Evolutionary conservation across 176 grass and related monocot species (phyloP).

Genomic region (Puccinellia tenuiflora): DNA sequence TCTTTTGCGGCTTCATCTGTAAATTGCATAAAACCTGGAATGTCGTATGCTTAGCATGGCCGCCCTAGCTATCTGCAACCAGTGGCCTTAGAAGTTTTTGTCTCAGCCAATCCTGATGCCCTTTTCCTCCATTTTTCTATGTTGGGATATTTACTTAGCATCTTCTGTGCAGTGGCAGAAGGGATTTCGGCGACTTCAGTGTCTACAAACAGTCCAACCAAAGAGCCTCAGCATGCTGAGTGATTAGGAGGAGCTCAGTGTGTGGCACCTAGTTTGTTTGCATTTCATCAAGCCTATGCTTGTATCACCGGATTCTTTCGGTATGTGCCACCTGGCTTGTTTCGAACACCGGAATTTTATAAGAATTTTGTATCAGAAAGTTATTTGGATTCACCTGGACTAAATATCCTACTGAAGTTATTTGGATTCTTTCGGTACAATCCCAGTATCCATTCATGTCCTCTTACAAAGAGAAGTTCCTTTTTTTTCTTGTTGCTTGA

Average conservation of each 20-base stretch:
- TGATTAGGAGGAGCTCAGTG: neutral
- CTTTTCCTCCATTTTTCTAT: neutral
- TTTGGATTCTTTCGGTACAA: no score
- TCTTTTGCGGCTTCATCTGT: neutral
- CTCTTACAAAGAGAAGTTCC: neutral
- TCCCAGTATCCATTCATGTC: neutral
- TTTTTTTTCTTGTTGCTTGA: no score
- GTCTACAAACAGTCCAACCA: slow-evolving; percentile 69
- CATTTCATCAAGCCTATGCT: slow-evolving; percentile 4
- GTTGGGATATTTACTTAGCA: neutral
- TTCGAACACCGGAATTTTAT: neutral
- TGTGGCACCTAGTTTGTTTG: no score
- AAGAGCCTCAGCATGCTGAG: slow-evolving; percentile 17
- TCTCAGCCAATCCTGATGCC: neutral
- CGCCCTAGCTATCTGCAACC: neutral
- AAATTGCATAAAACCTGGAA: neutral
- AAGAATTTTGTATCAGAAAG: neutral
- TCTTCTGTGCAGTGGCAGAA: slow-evolving; percentile 51
- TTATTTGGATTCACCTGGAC: neutral
- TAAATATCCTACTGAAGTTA: neutral
- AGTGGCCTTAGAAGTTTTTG: slow-evolving; percentile 7
- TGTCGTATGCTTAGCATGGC: neutral
- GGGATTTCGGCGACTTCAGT: slow-evolving; percentile 83
- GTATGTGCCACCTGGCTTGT: neutral
- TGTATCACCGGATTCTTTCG: neutral